Base-by-base conservation (phyloP, 257 asterid species). In the Buddleja alternifolia region DNA sequence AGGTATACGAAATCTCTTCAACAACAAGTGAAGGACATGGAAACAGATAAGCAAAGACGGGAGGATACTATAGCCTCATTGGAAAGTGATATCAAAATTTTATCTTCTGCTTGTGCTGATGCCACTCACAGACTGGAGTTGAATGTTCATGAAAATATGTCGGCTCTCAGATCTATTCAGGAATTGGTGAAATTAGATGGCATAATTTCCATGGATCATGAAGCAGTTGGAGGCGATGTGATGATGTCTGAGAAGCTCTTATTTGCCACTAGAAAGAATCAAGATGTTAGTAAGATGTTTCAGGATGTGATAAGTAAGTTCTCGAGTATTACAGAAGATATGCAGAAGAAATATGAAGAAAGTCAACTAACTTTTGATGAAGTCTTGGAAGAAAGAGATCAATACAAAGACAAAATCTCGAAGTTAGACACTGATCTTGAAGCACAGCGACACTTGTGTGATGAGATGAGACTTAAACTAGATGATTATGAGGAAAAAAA, bases 21-120 rank as follows among this genome's bases (percentile, higher is more conserved):
- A 75, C 85, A 83, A 52, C 79, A 82, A 70, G 74, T 76, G 79
- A 61, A 75, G 58, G 85, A 82, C 64, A 47, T 81, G 56, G 85
- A 87, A 77, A 67, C 46, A 29, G 87, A 91, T 41, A 82, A 71
- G 78, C 80, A 76, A 74, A 77, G 80, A 25, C 92, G 73, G 55
- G 85, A 84, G 67, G 82, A 74, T 65, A 60, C 74, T 44, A 68
- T 85, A 58, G 75, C 63, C 10, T 74, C 73, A 44, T 55, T 90
- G 82, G 96, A 84, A 80, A 75, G 71, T 60, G 87, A 80, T 73
- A 71, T 70, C 14, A 69, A 72, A 82, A 83, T 77, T 74, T 74
- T 90, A 24, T 75, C 61, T 36, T 87, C 95, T 74, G 89, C 96
- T 79, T 93, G 95, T 75, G 40, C 75, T 45, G 82, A 81, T 82